Evolutionary conservation across 106 monocot species (phyloP).

Genomic region (Agapanthus africanus): DNA sequence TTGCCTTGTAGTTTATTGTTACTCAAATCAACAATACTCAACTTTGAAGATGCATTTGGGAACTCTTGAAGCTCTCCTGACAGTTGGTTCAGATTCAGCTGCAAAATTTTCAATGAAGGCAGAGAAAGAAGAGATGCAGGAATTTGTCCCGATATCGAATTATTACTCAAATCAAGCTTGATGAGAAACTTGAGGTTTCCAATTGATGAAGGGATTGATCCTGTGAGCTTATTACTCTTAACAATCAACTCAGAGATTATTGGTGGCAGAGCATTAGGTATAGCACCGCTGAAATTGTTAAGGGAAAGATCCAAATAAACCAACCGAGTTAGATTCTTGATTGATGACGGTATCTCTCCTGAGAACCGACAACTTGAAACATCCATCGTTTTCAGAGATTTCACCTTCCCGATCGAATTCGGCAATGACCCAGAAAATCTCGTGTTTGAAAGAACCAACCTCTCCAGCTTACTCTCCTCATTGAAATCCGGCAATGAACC

Average conservation of each 20-base stretch:
- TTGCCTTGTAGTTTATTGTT: constrained; percentile 38
- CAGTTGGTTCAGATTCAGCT: constrained; percentile 23
- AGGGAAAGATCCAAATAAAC: constrained; percentile 47
- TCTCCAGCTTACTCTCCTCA: constrained; percentile 15
- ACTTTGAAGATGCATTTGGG: constrained; percentile 12
- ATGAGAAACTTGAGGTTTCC: constrained; percentile 24
- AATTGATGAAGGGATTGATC: constrained; percentile 7
- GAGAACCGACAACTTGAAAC: constrained; percentile 34
- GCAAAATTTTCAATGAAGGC: constrained; percentile 24
- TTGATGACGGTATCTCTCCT: constrained; percentile 39
- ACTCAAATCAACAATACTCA: constrained; percentile 40
- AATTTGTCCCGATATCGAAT: constrained; percentile 41
- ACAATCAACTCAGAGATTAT: constrained; percentile 3
- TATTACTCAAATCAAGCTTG: constrained; percentile 33
- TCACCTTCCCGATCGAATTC: constrained; percentile 38
- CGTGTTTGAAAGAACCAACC: constrained; percentile 28
- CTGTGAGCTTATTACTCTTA: constrained; percentile 21
- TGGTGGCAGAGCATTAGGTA: constrained; percentile 15
- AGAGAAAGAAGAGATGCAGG: constrained; percentile 36
- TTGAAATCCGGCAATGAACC: constrained; percentile 36
- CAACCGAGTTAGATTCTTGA: constrained; percentile 34
- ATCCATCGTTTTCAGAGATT: constrained; percentile 26
- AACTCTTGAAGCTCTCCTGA: constrained; percentile 24
- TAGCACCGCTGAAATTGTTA: constrained; percentile 46
- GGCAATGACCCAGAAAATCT: constrained; percentile 47